Evolutionary conservation across 805 yeast genomes (phyloP), one percentile per base, ranked within the genome.

Genomic region (Starmerella vitae): DNA sequence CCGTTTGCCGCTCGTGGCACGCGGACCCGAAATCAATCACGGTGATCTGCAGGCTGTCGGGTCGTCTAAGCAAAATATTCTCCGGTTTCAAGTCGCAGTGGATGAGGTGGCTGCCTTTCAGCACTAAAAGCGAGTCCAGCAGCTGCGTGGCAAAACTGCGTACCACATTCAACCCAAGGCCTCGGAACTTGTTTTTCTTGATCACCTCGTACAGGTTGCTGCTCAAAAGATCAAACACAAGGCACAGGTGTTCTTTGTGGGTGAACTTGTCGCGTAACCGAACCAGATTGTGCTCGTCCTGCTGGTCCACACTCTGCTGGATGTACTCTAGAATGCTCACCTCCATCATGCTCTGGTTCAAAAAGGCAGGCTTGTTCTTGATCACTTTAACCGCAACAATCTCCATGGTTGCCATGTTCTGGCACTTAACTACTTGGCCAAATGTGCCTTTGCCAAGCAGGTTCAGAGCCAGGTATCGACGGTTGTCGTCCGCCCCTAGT

Each of bases 31-130:
- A 91, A 63, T 91, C 99, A 52, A 91, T 88, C 31, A 91, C 79
- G 59, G 91, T 91, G 49, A 91, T 73, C 32, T 76, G 82, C 0
- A 94, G 91, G 46, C 76, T 72, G 57, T 84, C 93, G 4, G 85
- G 76, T 36, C 77, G 73, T 37, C 80, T 73, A 24, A 91, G 63
- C 39, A 91, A 62, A 35, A 91, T 85, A 57, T 91, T 91, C 54
- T 91, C 99, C 0, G 99, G 99, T 57, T 91, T 91, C 55, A 91
- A 65, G 61, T 91, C 99, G 62, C 99, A 91, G 56, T 91, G 99
- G 31, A 91, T 85, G 51, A 91, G 68, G 47, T 81, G 79, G 33
- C 82, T 74, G 30, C 76, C 78, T 54, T 91, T 91, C 49, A 91
- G 68, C 20, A 81, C 78, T 30, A 79, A 68, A 51, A 91, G 62